Evolutionary conservation across 495 filamentous ascomycete genomes (phyloP).

Genomic region (Annulohypoxylon stygium): DNA sequence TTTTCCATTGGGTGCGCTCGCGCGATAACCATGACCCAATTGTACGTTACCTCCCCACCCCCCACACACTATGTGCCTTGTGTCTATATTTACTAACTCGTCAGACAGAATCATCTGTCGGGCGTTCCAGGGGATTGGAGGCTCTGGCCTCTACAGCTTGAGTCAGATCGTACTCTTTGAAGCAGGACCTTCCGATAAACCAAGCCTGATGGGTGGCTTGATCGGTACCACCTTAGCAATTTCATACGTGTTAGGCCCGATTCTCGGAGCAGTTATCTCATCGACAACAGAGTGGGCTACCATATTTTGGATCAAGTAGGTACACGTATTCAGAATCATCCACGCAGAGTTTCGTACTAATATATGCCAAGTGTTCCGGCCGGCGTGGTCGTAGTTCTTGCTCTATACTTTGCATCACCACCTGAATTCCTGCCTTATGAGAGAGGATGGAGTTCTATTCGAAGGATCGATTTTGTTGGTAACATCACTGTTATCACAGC

Average conservation of each 20-base stretch:
- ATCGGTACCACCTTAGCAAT: slow-evolving; percentile 60
- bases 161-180: slow-evolving; percentile 68
- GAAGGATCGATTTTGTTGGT: slow-evolving; percentile 70
- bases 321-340: not conserved
- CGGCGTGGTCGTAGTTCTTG: slow-evolving; percentile 65
- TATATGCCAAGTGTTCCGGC: slow-evolving; percentile 65
- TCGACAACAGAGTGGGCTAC: slow-evolving; percentile 74
- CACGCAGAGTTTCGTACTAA: slow-evolving; percentile 15
- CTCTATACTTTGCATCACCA: slow-evolving; percentile 68
- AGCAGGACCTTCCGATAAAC: slow-evolving; percentile 64
- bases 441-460: slow-evolving; percentile 47
- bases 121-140: slow-evolving; percentile 73
- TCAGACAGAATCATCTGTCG: slow-evolving; percentile 67
- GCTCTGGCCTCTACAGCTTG: slow-evolving; percentile 69
- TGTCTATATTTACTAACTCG: slow-evolving; percentile 9
- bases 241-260: slow-evolving; percentile 69
- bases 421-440: slow-evolving; percentile 44
- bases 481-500: slow-evolving; percentile 65
- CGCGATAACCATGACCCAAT: slow-evolving; percentile 63
- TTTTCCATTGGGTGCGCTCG: slow-evolving; percentile 70
- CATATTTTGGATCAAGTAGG: slow-evolving; percentile 78
- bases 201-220: slow-evolving; percentile 59
- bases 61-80: not conserved
- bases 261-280: slow-evolving; percentile 77
- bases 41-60: slow-evolving; percentile 57